phyloP scores from a whole-genome alignment of 441 rosid species.

The Croton setiger region DNA sequence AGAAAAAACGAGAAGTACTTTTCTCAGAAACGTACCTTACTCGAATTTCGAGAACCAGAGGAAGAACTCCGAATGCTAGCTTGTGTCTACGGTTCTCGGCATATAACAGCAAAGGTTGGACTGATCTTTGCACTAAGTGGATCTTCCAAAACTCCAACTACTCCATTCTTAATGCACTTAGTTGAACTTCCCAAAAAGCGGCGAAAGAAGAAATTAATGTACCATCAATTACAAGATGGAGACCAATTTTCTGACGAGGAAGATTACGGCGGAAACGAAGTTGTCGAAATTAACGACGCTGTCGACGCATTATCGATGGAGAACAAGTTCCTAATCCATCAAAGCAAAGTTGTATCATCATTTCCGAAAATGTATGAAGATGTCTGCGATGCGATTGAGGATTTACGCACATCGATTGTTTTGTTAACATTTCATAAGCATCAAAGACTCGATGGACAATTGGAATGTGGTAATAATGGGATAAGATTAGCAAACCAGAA shows the following conservation, averaged over 20 bases:
- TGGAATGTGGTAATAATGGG: slow-evolving; percentile 58
- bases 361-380: slow-evolving; percentile 57
- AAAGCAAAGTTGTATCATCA: slow-evolving; percentile 54
- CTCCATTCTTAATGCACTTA: slow-evolving; percentile 63
- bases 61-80: slow-evolving; percentile 59
- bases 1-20: slow-evolving; percentile 37
- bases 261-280: slow-evolving; percentile 74
- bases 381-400: slow-evolving; percentile 62
- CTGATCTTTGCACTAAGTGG: slow-evolving; percentile 52
- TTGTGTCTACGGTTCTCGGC: slow-evolving; percentile 74
- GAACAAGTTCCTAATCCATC: slow-evolving; percentile 45
- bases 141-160: slow-evolving; percentile 33
- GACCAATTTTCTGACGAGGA: slow-evolving; percentile 58
- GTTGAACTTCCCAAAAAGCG: slow-evolving; percentile 67
- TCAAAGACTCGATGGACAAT: slow-evolving; percentile 68
- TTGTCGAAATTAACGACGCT: slow-evolving; percentile 61
- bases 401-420: slow-evolving; percentile 61
- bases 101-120: slow-evolving; percentile 49
- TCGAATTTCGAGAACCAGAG: slow-evolving; percentile 47
- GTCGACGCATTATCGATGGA: slow-evolving; percentile 49
- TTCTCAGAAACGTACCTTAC: slow-evolving; percentile 37
- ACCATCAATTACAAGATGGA: slow-evolving; percentile 66
- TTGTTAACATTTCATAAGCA: slow-evolving; percentile 85
- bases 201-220: slow-evolving; percentile 41
- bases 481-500: slow-evolving; percentile 66